Percentiles rank a stretch among this genome's conserved stretches.
Conservation (phyloP, 192 early-diverging fungal genomes). For the Pilobolus umbonatus region DNA sequence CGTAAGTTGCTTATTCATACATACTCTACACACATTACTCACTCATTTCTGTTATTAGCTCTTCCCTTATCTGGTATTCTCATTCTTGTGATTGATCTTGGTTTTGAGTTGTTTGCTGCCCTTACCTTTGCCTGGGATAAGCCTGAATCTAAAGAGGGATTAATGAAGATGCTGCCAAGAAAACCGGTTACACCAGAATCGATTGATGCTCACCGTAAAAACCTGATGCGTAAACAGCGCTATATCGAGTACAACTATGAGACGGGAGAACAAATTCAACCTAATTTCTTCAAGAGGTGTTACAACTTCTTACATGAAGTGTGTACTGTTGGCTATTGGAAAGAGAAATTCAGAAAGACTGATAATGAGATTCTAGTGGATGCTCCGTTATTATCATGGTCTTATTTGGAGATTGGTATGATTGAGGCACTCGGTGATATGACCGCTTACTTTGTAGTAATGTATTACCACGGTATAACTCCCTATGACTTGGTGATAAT, state of each 20-base stretch:
- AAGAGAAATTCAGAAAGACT: slow-evolving; percentile 55
- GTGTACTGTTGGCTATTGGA: slow-evolving; percentile 57
- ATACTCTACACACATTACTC: not conserved
- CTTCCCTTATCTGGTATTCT: slow-evolving; percentile 75
- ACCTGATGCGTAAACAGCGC: slow-evolving; percentile 42
- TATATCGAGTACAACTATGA: slow-evolving; percentile 42
- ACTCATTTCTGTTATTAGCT: slow-evolving; percentile 24
- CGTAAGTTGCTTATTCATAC: slow-evolving; percentile 29
- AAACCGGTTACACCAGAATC: slow-evolving; percentile 80
- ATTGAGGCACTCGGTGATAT: slow-evolving; percentile 72
- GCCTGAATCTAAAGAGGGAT: slow-evolving; percentile 63
- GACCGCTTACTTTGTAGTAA: slow-evolving; percentile 73
- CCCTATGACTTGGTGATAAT: slow-evolving; percentile 53
- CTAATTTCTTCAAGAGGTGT: slow-evolving; percentile 20
- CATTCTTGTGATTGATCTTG: slow-evolving; percentile 90
- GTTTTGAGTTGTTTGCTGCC: slow-evolving; percentile 86
- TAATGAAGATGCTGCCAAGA: slow-evolving; percentile 90
- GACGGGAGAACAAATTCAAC: slow-evolving; percentile 43
- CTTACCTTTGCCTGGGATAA: slow-evolving; percentile 91
- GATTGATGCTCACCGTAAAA: slow-evolving; percentile 63
- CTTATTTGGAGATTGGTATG: slow-evolving; percentile 82
- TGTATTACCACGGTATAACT: slow-evolving; percentile 62
- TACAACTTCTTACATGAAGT: slow-evolving; percentile 34
- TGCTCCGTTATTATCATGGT: slow-evolving; percentile 69
- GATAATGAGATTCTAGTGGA: slow-evolving; percentile 91